These are phyloP conservation scores for Rhipidocladum racemiflorum DNA, from an alignment of 176 grass and related monocot species.

Conservation along the genomic window DNA sequence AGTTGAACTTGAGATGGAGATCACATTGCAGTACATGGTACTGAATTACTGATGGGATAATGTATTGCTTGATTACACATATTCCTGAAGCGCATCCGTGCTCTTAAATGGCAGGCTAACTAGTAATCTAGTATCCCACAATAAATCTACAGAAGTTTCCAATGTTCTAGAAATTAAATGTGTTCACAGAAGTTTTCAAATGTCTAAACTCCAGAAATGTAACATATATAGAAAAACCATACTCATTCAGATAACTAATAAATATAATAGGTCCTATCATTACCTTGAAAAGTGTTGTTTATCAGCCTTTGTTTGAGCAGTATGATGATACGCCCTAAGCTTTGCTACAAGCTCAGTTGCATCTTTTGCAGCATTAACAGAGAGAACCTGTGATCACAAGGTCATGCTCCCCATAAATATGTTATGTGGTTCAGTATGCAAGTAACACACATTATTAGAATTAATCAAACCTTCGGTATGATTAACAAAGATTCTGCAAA, in stretches of 20 bases:
- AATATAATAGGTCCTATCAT: neutral
- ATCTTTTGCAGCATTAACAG: slow-evolving; percentile 95
- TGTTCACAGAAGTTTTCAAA: neutral
- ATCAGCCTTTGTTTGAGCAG: slow-evolving; percentile 83
- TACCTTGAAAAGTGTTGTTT: slow-evolving; percentile 91
- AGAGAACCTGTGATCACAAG: slow-evolving; percentile 48
- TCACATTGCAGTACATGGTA: neutral
- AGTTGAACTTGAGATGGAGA: neutral
- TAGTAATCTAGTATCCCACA: neutral
- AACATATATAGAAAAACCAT: neutral
- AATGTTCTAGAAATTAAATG: neutral
- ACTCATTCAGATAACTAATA: neutral
- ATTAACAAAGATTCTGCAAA: slow-evolving; percentile 83
- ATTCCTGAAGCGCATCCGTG: neutral
- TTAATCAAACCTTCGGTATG: slow-evolving; percentile 66
- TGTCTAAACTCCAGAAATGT: neutral
- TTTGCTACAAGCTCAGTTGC: slow-evolving; percentile 86
- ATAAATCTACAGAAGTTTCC: neutral
- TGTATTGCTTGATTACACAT: neutral
- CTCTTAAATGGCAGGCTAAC: neutral
- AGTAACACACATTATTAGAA: neutral
- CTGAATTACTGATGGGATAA: neutral
- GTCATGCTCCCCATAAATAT: slow-evolving; percentile 22
- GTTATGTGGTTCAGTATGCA: neutral
- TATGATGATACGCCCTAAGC: slow-evolving; percentile 88